Evolutionary conservation across 2,329 filamentous ascomycete genomes (phyloP), one percentile per base, ranked within the genome.

Genomic region (Epichloe bromicola): DNA sequence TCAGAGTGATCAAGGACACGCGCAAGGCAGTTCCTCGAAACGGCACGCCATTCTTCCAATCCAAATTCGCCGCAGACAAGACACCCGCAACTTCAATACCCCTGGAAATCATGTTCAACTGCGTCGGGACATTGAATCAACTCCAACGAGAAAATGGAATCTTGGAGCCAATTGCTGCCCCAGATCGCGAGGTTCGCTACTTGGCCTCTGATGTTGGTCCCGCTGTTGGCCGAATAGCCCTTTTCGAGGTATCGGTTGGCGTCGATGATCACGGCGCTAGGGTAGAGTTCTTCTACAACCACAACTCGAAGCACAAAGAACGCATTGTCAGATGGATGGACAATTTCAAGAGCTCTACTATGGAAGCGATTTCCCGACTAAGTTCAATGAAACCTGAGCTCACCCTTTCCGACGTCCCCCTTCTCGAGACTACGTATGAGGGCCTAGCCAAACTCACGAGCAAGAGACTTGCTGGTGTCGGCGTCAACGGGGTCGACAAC

Each of bases 101-200:
- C 0, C 70, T 81, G 46, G 79, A 83, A 59, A 67, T 83, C 38
- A 69, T 80, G 36, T 80, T 83, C 60, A 80, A 71, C 51, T 79
- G 76, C 55, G 66, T 72, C 2, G 76, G 77, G 3, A 70, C 70
- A 0, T 63, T 72, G 15, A 70, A 75, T 46, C 69, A 73, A n/a
- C 59, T 76, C 0, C 71, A 75, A 48, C 66, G 67, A 2, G 64
- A 69, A 10, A 71, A 74, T 42, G 69, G 73, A 1, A 63, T 82
- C 1, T 67, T 82, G 8, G 68, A 74, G 52, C 72, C 74, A 34
- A 58, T 75, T 0, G 54, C 66, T 3, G 60, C 71, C 0, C 70
- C 73, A 0, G 70, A 69, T 0, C 65, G 65, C 33, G 64, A 65
- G 0, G 56, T 69, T 2, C 62, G 59, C 7, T 70, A 70, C 0